Base-by-base conservation (phyloP, 768 basidiomycete species). In the Lactarius akahatsu region DNA sequence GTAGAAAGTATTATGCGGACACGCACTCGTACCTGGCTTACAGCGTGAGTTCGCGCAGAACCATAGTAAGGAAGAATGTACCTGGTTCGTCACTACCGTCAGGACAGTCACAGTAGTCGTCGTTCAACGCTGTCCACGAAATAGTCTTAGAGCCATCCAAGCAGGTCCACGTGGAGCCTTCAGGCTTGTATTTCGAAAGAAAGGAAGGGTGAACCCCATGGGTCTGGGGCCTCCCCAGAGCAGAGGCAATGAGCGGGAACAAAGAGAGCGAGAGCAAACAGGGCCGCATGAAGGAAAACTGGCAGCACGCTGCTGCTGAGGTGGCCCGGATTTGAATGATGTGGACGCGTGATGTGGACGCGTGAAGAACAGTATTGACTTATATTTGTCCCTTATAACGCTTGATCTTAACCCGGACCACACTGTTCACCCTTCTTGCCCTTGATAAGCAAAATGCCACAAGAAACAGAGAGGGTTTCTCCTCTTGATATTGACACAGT, bases 71-170 rank as follows among this genome's bases (percentile, higher is more conserved):
- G 32, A 20, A 57, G 32, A 16, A 72, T 72, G 50, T 62, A 89
- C 95, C 95, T 75, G 95, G 95, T 75, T 98, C 95, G 70, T 98
- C 95, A 69, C 91, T 94, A n/a, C 94, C 94, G 73, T 97, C 95
- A 36, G 82, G 81, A 74, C 95, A 98, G 78, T 98, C 95, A 73
- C 95, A 98, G 72, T 88, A 94, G 76, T 98, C 94, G 73, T 98
- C 93, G 75, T 98, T 97, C 30, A 97, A 87, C 23, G 90, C 86
- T 40, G 79, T 77, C 87, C 88, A 94, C 2, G 88, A 78, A 69
- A 98, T 92, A 68, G 85, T 82, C 72, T 87, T 88, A 0, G 86
- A 88, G 26, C 88, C 90, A 71, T 95, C 89, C 66, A 96, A 77
- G 77, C 94, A 97, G 68, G 78, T 82, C 91, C 94, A 96, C 18